Percentiles rank a stretch among this genome's conserved stretches.
Conservation (phyloP, 495 filamentous ascomycete species). For the Podospora bellae-mahoneyi region DNA sequence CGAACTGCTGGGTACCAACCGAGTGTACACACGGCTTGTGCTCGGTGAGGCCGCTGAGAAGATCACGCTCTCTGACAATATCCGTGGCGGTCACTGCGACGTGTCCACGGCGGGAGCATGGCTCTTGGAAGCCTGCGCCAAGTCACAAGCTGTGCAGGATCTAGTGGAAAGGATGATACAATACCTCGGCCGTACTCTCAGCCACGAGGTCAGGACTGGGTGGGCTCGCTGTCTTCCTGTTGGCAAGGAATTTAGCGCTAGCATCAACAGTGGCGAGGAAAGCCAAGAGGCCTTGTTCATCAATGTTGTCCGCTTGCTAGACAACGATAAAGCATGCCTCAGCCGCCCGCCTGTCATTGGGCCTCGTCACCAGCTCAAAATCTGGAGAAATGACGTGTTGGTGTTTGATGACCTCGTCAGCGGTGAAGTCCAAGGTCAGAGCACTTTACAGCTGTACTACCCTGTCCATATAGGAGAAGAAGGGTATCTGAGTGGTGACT, state of each 20-base stretch:
- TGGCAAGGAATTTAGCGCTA: background rate
- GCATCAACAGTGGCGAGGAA: background rate
- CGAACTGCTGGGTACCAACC: background rate
- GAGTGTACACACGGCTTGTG: background rate
- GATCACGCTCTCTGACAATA: background rate
- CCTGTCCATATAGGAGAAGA: background rate
- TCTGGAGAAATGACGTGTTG: background rate
- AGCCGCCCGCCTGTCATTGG: background rate
- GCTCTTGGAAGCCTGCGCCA: background rate
- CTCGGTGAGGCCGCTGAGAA: background rate
- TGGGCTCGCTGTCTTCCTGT: background rate
- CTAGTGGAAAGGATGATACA: background rate
- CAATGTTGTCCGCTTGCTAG: background rate
- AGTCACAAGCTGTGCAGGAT: background rate
- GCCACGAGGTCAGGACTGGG: background rate
- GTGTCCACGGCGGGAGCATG: background rate
- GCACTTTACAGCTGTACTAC: background rate
- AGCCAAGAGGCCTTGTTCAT: background rate
- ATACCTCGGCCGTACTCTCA: background rate
- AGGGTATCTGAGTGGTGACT: too few species aligned
- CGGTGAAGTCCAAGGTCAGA: background rate
- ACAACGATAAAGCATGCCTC: background rate
- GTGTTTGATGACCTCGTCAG: background rate
- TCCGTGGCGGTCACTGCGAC: background rate
- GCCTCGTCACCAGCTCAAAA: background rate